phyloP scores from a whole-genome alignment of 768 basidiomycete species.

The Mycena sanguinolenta region DNA sequence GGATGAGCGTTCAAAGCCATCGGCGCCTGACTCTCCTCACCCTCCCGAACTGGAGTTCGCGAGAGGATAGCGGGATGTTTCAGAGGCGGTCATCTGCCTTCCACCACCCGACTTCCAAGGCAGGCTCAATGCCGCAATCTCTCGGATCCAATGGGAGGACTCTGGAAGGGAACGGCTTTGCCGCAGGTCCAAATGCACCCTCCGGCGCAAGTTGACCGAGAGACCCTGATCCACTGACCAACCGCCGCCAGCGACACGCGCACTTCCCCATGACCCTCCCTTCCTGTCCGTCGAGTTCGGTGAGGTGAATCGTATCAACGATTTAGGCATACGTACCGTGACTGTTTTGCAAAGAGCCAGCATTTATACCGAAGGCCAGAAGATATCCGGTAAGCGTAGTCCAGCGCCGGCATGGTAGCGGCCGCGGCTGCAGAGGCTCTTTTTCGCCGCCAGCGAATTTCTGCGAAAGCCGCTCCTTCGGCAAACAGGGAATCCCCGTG shows the following conservation, averaged over 20 bases:
- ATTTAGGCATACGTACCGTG: conserved; percentile 52
- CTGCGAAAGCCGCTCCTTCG: conserved; percentile 63
- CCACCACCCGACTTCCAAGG: conserved; percentile 43
- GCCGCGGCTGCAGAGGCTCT: conserved; percentile 37
- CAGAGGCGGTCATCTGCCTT: conserved; percentile 55
- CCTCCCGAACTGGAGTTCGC: conserved; percentile 57
- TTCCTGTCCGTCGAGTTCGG: conserved; percentile 53
- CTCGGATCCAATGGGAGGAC: conserved; percentile 48
- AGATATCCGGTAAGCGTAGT: conserved; percentile 73
- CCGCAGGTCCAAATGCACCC: conserved; percentile 54
- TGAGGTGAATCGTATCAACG: neutral
- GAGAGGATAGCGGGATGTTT: conserved; percentile 61
- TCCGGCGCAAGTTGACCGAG: conserved; percentile 60
- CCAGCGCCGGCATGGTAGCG: conserved; percentile 70
- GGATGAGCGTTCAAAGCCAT: conserved; percentile 46
- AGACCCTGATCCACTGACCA: conserved; percentile 68
- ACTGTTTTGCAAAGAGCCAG: conserved; percentile 68
- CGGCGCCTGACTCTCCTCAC: conserved; percentile 45
- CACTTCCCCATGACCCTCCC: conserved; percentile 74
- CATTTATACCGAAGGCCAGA: conserved; percentile 69
- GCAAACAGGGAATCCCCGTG: conserved; percentile 70
- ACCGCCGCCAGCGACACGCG: conserved; percentile 70
- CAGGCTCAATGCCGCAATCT: conserved; percentile 52
- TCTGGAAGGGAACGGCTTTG: conserved; percentile 54
- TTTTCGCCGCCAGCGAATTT: conserved; percentile 41